Conservation (phyloP, 495 filamentous ascomycete genomes). For the Penicillium malachiteum region DNA sequence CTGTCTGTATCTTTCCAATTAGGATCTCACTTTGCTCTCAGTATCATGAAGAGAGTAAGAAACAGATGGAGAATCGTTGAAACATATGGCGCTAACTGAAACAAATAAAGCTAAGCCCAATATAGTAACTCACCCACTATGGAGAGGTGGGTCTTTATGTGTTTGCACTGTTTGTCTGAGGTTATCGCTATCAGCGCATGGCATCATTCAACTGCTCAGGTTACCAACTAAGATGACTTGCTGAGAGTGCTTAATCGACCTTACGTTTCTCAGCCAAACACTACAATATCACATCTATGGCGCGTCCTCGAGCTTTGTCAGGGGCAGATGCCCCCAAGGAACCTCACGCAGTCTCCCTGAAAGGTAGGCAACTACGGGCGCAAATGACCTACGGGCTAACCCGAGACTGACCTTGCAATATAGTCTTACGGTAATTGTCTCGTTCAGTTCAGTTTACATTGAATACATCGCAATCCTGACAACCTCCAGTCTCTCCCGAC, state of each 20-base stretch:
- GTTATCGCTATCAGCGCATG: conserved; percentile 21
- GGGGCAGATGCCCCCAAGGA: conserved; percentile 65
- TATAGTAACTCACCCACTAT: conserved; percentile 25
- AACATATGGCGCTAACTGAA: too few species aligned
- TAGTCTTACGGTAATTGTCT: conserved; percentile 44
- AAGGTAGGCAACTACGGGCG: conserved; percentile 50
- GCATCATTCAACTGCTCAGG: background rate
- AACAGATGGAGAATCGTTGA: background rate
- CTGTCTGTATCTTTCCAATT: too few species aligned
- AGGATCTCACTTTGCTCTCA: background rate
- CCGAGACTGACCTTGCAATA: conserved; percentile 6
- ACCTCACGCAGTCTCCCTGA: conserved; percentile 82
- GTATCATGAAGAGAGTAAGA: too few species aligned
- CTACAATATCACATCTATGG: conserved; percentile 26
- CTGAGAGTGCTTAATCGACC: conserved; percentile 3
- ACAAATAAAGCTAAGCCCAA: background rate
- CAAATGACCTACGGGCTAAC: background rate
- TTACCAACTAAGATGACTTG: conserved; percentile 12
- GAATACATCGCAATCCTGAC: conserved; percentile 13
- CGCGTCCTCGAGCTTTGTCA: conserved; percentile 45
- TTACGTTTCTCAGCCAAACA: background rate
- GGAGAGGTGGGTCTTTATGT: conserved; percentile 15
- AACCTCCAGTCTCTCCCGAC: conserved; percentile 50
- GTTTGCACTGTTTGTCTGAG: conserved; percentile 17
- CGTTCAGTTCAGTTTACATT: background rate